These are phyloP conservation scores for Alternaria angustiovoidea DNA, from an alignment of 2,329 filamentous ascomycete species.

Conservation along the genomic window DNA sequence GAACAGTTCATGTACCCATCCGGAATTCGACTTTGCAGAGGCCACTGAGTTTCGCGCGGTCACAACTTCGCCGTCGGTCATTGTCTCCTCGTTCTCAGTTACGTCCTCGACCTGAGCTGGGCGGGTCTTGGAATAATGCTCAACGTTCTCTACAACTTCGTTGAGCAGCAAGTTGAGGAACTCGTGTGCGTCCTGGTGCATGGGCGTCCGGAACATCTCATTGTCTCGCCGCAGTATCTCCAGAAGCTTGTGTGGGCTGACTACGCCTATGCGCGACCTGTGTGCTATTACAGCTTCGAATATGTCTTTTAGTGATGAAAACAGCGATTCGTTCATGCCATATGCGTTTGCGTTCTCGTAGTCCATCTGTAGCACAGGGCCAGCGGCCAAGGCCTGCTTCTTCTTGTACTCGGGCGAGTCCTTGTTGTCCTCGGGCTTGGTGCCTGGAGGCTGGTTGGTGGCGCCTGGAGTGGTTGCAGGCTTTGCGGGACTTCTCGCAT, in stretches of 20 bases:
- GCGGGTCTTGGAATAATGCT: slow-evolving; percentile 78
- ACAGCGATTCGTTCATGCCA: slow-evolving; percentile 93
- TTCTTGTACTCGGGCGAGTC: slow-evolving; percentile 98
- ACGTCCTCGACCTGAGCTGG: slow-evolving; percentile 50
- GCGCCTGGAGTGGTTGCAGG: slow-evolving; percentile 57
- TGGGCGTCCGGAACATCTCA: slow-evolving; percentile 95
- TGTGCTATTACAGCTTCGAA: slow-evolving; percentile 89
- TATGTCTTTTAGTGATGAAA: slow-evolving; percentile 94
- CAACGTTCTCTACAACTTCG: slow-evolving; percentile 92
- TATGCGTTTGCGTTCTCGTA: slow-evolving; percentile 82
- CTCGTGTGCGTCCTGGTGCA: slow-evolving; percentile 98
- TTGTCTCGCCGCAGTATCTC: slow-evolving; percentile 94
- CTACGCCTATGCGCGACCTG: slow-evolving; percentile 81
- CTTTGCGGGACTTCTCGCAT: slow-evolving; percentile 44
- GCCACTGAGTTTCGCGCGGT: slow-evolving; percentile 29
- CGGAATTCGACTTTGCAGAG: slow-evolving; percentile 46
- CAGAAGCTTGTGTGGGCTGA: slow-evolving; percentile 90
- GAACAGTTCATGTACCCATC: slow-evolving; percentile 97
- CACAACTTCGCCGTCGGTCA: slow-evolving; percentile 28
- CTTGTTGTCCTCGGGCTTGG: slow-evolving; percentile 87
- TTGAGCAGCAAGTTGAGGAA: slow-evolving; percentile 96
- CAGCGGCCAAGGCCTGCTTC: slow-evolving; percentile 87
- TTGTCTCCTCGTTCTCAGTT: slow-evolving; percentile 29
- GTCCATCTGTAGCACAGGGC: slow-evolving; percentile 84
- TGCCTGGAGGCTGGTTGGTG: slow-evolving; percentile 63